A percentile compares a stretch with the other conserved stretches of the same genome.
Conservation (phyloP, 129 eudicot genomes). For the Saposhnikovia divaricata region DNA sequence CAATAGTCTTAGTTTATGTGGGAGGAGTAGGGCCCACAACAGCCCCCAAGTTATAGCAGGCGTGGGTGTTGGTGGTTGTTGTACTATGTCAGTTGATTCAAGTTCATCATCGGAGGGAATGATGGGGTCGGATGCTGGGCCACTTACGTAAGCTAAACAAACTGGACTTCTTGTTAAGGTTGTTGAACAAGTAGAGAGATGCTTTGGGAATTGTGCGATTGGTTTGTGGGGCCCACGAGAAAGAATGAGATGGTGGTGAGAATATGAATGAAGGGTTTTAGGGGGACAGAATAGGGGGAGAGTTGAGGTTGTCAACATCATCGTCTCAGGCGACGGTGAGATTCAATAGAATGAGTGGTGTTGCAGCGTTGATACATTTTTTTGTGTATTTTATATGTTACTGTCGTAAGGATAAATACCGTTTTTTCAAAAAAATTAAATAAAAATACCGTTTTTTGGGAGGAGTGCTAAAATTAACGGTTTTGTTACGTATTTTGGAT, state of each 20-base stretch:
- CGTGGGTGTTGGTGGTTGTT: slow-evolving; percentile 15
- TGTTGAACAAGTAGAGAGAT: not conserved
- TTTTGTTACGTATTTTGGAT: too few relatives aligned
- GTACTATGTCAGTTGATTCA: slow-evolving; percentile 18
- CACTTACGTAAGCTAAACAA: slow-evolving; percentile 46
- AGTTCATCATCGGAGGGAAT: slow-evolving; percentile 33
- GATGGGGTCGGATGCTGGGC: slow-evolving; percentile 77
- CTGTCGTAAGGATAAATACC: not conserved
- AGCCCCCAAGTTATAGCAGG: slow-evolving; percentile 59
- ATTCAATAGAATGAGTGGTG: not conserved
- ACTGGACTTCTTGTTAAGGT: slow-evolving; percentile 7
- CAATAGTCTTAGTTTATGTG: slow-evolving; percentile 56
- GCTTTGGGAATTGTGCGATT: slow-evolving; percentile 3
- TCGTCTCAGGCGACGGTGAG: not conserved
- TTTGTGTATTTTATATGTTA: not conserved
- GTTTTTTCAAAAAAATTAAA: too few relatives aligned
- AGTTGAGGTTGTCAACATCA: slow-evolving; percentile 29
- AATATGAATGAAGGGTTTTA: not conserved
- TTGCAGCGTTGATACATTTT: not conserved
- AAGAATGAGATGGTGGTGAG: slow-evolving; percentile 10
- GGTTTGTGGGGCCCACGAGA: slow-evolving; percentile 15
- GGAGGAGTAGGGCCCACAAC: slow-evolving; percentile 44
- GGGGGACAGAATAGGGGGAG: not conserved
- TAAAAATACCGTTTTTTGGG: too few relatives aligned
- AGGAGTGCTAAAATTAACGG: too few relatives aligned